Conservation (phyloP, 257 asterid genomes). For the Solanum clarkiae region DNA sequence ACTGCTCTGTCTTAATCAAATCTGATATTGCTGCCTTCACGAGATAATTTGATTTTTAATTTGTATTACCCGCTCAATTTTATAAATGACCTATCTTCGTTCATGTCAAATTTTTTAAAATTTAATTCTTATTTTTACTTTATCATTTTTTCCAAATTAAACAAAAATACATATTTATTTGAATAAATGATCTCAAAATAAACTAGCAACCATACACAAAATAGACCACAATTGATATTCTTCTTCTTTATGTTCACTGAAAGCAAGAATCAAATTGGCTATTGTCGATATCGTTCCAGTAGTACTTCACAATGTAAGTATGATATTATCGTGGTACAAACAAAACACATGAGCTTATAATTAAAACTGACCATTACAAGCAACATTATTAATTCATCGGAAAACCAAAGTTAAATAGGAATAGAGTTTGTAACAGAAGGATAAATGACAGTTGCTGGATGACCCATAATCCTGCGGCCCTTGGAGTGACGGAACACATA, state of each 20-base stretch:
- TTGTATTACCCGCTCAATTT: background rate
- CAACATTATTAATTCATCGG: background rate
- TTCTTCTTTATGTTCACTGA: too few relatives aligned
- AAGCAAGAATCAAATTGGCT: too few relatives aligned
- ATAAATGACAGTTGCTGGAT: slow-evolving; percentile 63
- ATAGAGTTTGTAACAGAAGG: slow-evolving; percentile 35
- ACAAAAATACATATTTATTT: too few relatives aligned
- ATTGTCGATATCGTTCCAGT: too few relatives aligned
- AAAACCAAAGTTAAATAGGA: slow-evolving; percentile 28
- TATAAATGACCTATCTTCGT: too few relatives aligned
- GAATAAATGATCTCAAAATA: too few relatives aligned
- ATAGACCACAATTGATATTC: too few relatives aligned
- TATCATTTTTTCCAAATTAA: too few relatives aligned
- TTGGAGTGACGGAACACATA: slow-evolving; percentile 63
- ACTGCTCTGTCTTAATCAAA: background rate
- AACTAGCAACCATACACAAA: too few relatives aligned
- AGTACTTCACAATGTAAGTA: background rate
- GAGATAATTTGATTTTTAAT: background rate
- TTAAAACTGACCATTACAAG: background rate
- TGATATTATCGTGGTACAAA: background rate
- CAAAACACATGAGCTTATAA: background rate
- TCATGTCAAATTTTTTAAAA: too few relatives aligned
- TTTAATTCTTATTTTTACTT: too few relatives aligned
- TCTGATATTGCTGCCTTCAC: background rate
- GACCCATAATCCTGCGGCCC: slow-evolving; percentile 86